phyloP scores from a whole-genome alignment of 768 basidiomycete genomes.

The Cystobasidium onofrii region DNA sequence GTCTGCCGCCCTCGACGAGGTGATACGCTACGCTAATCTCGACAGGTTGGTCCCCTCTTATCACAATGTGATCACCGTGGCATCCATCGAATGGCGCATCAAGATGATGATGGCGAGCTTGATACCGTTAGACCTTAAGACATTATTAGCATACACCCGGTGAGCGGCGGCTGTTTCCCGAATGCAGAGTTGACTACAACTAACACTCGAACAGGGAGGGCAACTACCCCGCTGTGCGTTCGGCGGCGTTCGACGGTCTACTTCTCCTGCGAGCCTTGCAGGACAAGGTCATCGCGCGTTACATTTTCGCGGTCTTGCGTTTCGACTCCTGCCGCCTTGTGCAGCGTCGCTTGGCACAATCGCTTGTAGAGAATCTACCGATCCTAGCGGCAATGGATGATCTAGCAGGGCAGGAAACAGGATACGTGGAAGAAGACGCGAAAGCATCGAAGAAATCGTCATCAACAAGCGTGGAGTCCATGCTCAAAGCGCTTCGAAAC shows the following conservation, averaged over 20 bases:
- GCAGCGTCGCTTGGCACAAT: constrained; percentile 76
- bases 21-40: constrained; percentile 87
- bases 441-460: constrained; percentile 62
- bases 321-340: constrained; percentile 74
- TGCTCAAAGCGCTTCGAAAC: constrained; percentile 80
- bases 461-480: constrained; percentile 53
- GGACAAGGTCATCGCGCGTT: constrained; percentile 66
- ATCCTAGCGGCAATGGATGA: constrained; percentile 82
- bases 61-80: constrained; percentile 85
- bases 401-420: constrained; percentile 55
- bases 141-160: constrained; percentile 85
- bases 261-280: constrained; percentile 72
- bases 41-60: constrained; percentile 89
- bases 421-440: constrained; percentile 53
- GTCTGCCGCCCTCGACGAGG: constrained; percentile 66
- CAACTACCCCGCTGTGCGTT: constrained; percentile 81
- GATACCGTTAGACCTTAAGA: constrained; percentile 63
- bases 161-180: constrained; percentile 46
- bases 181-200: not conserved
- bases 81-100: constrained; percentile 79
- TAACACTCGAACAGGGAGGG: constrained; percentile 62
- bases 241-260: constrained; percentile 87
- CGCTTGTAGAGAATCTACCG: constrained; percentile 75
- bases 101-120: constrained; percentile 67
- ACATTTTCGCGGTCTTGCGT: constrained; percentile 75